Evolutionary conservation across 441 rosid species (phyloP), one percentile per base, ranked within the genome.

Genomic region (Gossypium lobatum): DNA sequence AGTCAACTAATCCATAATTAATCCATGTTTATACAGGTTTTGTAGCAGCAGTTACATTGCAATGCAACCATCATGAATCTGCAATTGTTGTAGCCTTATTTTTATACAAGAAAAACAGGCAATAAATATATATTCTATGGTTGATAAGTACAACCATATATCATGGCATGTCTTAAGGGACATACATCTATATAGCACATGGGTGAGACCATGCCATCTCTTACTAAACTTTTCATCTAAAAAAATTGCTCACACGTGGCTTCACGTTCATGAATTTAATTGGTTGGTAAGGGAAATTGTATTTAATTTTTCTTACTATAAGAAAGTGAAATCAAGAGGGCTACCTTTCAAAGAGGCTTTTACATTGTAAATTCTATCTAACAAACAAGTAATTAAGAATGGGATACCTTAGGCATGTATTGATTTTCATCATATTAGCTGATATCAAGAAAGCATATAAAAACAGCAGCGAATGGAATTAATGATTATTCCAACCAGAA

Each of bases 151-250:
- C 8, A 72, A 76, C 80, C 87, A 17, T 73, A 17, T 31, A 39
- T 58, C 37, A 46, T 75, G 87, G 75, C 86, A 78, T 74, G 83
- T 77, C 72, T 77, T 62, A 58, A 58, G 88, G 83, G 71, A 57
- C 50, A 48, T 64, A 52, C 80, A 78, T 31, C 77, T 64, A 48
- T 25, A 48, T 59, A 69, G 79, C 79, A 85, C 87, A 77, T 82
- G 87, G 83, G 42, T 52, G 74, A 73, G 16, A 52, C 57, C 57
- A 61, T 75, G 79, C 79, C 75, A 71, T 61, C 55, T 17, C 25
- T 48, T 42, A 21, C 64, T 68, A 11, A 13, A 73, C 39, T 42
- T 71, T 64, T 34, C 65, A 10, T 52, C 75, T 67, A 77, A 78
- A 72, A 65, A 37, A 23, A 17, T 73, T 13, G 59, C 60, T 48